A percentile compares a stretch with the other conserved stretches of the same genome.
Conservation (phyloP, 2,329 filamentous ascomycete genomes). For the Epichloe glyceriae region DNA sequence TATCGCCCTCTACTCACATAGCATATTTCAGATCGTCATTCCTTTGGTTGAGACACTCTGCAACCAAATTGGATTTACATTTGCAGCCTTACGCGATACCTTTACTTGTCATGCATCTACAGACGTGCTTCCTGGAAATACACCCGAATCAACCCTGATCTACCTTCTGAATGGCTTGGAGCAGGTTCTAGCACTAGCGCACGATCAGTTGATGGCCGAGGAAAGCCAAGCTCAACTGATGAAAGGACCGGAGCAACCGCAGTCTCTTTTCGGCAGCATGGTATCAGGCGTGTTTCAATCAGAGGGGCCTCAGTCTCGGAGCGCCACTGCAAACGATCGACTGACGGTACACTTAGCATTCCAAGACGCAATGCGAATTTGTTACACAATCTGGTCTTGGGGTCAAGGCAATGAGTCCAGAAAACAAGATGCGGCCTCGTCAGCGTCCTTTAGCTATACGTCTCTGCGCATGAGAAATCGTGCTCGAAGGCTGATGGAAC, state of each 20-base stretch:
- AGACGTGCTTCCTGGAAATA: constrained; percentile 7
- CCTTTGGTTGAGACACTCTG: constrained; percentile 87
- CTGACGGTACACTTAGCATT: constrained; percentile 92
- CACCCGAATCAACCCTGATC: constrained; percentile 61
- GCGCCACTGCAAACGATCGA: constrained; percentile 79
- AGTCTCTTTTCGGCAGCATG: constrained; percentile 89
- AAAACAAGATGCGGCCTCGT: constrained; percentile 51
- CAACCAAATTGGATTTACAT: constrained; percentile 59
- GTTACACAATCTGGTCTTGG: constrained; percentile 94
- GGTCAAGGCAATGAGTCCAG: constrained; percentile 49
- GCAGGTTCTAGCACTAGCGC: constrained; percentile 74
- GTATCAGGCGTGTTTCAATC: constrained; percentile 80
- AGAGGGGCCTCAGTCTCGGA: constrained; percentile 64
- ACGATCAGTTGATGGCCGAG: constrained; percentile 67
- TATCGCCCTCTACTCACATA: constrained; percentile 68
- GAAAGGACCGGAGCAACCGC: constrained; percentile 72
- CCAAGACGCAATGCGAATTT: constrained; percentile 86
- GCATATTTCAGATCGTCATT: constrained; percentile 81
- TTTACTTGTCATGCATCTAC: constrained; percentile 31
- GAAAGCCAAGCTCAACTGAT: constrained; percentile 54
- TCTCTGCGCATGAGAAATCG: constrained; percentile 84
- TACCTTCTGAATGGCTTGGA: constrained; percentile 88
- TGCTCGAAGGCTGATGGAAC: constrained; percentile 75
- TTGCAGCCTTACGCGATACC: constrained; percentile 53
- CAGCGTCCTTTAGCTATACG: constrained; percentile 79